Base-by-base conservation (phyloP, 2,329 filamentous ascomycete genomes). In the Cyphellophora attinorum region DNA sequence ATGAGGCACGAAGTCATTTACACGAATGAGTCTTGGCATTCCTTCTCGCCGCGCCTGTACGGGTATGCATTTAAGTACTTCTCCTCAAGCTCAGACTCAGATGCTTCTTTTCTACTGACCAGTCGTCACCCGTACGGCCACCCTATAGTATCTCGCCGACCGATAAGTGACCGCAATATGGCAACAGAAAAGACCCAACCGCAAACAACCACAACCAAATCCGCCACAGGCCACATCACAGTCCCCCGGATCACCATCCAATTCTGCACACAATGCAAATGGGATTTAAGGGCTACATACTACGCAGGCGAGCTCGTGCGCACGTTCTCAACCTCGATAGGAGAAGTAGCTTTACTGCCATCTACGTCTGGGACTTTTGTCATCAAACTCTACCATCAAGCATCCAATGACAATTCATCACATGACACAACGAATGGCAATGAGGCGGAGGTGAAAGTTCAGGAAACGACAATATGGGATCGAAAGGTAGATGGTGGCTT, bases 241-340 rank as follows among this genome's bases (percentile, higher is more conserved):
- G 63, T 83, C 8, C 86, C 86, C 3, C 76, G 85, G 29, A 70
- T 95, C 34, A 79, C 79, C n/a, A 94, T 95, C 52, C 76, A 81
- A 47, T 95, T 84, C 63, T 95, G 88, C 64, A 94, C 85, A 1
- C 85, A 94, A 62, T 95, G 86, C 61, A 83, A 84, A 63, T 93
- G 86, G 85, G 84, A 91, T 74, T 64, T 93, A 8, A 67, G 85
- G 40, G 85, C 85, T 21, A 83, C 85, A 47, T 93, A 91, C 59
- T 95, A 82, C 58, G 89, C 81, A 31, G 91, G 96, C 68, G 91
- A 96, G 60, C 77, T 98, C 29, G 76, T 98, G 23, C 93, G 85
- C 2, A 98, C 89, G 1, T 98, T 98, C 63, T 75, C 76, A 35
- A 84, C 78, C 2, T 69, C 76, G 29, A 72, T 96, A 2, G 88